These are phyloP conservation scores for Phoenix dactylifera DNA, from an alignment of 176 grass and related monocot genomes.

Conservation along the genomic window DNA sequence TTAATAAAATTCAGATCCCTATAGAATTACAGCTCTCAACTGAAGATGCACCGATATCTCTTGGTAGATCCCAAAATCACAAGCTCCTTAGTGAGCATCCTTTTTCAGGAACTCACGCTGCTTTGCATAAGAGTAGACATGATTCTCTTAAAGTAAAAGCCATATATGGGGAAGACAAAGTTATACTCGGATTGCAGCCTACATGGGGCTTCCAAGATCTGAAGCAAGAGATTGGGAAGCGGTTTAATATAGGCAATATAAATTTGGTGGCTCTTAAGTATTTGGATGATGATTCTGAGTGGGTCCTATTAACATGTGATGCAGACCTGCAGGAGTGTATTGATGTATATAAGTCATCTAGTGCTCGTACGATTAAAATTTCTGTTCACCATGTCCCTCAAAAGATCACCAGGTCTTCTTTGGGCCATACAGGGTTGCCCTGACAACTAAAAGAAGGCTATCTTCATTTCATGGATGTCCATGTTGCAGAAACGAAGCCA, in stretches of 20 bases:
- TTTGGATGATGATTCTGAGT: constrained; percentile 95
- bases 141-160: constrained; percentile 84
- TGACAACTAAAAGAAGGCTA: constrained; percentile 22
- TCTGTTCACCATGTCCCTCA: constrained; percentile 36
- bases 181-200: constrained; percentile 73
- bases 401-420: constrained; percentile 23
- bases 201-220: constrained; percentile 64
- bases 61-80: constrained; percentile 29
- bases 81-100: constrained; percentile 35
- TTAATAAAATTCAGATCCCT: constrained; percentile 18
- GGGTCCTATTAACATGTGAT: constrained; percentile 90
- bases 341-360: constrained; percentile 68
- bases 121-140: constrained; percentile 15
- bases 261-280: constrained; percentile 61
- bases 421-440: constrained; percentile 28
- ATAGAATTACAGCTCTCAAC: constrained; percentile 17
- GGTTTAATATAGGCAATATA: constrained; percentile 37
- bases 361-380: constrained; percentile 59
- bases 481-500: too few species aligned
- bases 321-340: constrained; percentile 83
- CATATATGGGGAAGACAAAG: constrained; percentile 79
- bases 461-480: not conserved
- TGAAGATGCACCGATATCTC: constrained; percentile 28
- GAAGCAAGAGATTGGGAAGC: constrained; percentile 63
- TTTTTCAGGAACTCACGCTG: constrained; percentile 18